Evolutionary conservation across 306 rosid species (phyloP).

Genomic region (Gynostemma pentaphyllum): DNA sequence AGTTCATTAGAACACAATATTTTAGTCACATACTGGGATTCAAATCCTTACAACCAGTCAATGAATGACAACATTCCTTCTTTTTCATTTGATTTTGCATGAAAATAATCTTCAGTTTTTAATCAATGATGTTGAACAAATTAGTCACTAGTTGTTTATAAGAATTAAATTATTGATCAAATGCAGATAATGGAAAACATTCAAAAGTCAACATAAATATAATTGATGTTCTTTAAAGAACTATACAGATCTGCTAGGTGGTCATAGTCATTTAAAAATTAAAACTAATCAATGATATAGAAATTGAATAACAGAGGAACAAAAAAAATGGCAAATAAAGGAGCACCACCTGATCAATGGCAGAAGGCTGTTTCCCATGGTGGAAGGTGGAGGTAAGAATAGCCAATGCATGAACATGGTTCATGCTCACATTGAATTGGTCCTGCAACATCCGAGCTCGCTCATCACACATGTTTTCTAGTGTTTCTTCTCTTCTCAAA

Average conservation of each 20-base stretch:
- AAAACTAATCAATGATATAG: neutral
- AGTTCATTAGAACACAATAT: neutral
- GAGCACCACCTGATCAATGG: conserved; percentile 71
- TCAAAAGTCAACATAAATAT: neutral
- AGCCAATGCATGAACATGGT: conserved; percentile 92
- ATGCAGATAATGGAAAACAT: neutral
- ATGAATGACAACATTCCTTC: neutral
- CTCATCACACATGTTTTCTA: conserved; percentile 90
- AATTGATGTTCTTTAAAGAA: neutral
- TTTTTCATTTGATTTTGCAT: neutral
- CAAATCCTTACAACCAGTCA: neutral
- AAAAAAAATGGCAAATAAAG: conserved; percentile 4
- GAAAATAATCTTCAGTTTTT: neutral
- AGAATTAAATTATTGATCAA: neutral
- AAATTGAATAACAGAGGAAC: neutral
- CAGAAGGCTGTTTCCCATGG: conserved; percentile 82
- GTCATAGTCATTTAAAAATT: neutral
- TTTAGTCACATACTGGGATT: neutral
- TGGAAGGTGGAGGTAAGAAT: conserved; percentile 88
- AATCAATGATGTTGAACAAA: neutral
- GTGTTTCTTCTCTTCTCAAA: conserved; percentile 66
- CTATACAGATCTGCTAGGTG: neutral
- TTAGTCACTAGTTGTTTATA: neutral
- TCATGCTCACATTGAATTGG: conserved; percentile 91
- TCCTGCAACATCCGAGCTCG: conserved; percentile 96